Evolutionary conservation across 1,139 yeast genomes (phyloP), one percentile per base, ranked within the genome.

Genomic region (Kodamaea ohmeri): DNA sequence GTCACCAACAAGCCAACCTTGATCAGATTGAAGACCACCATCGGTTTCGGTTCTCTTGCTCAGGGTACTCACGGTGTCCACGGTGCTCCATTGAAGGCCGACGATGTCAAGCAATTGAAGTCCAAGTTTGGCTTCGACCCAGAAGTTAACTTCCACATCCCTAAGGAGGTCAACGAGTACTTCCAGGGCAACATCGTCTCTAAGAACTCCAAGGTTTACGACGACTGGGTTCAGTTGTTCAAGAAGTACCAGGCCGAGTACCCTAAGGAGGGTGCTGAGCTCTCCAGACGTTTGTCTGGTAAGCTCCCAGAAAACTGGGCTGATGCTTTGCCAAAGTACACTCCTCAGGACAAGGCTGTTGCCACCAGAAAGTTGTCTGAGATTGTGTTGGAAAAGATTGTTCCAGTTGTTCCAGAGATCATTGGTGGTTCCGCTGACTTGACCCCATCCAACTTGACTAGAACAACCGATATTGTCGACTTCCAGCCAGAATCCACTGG

Each of bases 361-460:
- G 98, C 98, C 51, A 82, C 97, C 49, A 87, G 98, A 80, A 92
- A 92, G 76, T 77, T 90, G 58, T 85, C 96, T 42, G 97, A 92
- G 75, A 77, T 75, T 51, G 88, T 85, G 38, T 72, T 92, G 57
- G 71, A 77, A 53, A 70, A 73, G 55, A 69, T 92, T 53, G 74
- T 76, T 56, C 78, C 74, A 32, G 76, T 55, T 37, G 53, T 94
- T 34, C 98, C 98, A 43, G 97, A 90, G 73, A 73, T 92, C 47
- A 71, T 92, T 60, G 97, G 97, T 72, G 98, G 98, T 59, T 90
- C 98, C 52, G 98, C 98, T 44, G 98, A 92, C 72, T 80, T 92
- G 71, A 92, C 98, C 47, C 95, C 96, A 51, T 92, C 98, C 45
- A 94, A 92, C 78, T 79, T 90, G 76, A 94, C 98, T 59, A 83